These are phyloP conservation scores for Verticillium albo-atrum DNA, from an alignment of 2,329 filamentous ascomycete genomes.

Conservation along the genomic window DNA sequence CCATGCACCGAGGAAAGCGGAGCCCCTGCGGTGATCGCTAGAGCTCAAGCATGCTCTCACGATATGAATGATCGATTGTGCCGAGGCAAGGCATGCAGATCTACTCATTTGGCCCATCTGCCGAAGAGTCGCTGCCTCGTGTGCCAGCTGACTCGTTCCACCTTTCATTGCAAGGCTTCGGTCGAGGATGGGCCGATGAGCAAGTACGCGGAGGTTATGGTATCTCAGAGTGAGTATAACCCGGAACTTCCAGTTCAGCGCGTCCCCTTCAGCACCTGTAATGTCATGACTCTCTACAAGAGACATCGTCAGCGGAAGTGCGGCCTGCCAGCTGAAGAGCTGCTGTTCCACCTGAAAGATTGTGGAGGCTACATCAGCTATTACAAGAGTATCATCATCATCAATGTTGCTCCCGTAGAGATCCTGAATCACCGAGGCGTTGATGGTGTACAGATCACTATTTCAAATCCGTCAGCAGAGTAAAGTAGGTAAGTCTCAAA, in stretches of 20 bases:
- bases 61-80: slow-evolving; percentile 16
- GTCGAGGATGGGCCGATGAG: slow-evolving; percentile 23
- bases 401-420: slow-evolving; percentile 41
- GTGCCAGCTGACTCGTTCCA: slow-evolving; percentile 1
- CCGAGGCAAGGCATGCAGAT: slow-evolving; percentile 15
- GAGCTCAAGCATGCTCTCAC: slow-evolving; percentile 13
- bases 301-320: slow-evolving; percentile 21
- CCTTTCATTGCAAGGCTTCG: slow-evolving; percentile 12
- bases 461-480: too few species aligned
- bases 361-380: slow-evolving; percentile 23
- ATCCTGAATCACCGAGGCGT: slow-evolving; percentile 30
- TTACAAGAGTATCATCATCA: slow-evolving; percentile 17
- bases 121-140: slow-evolving; percentile 11
- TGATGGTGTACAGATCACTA: slow-evolving; percentile 27
- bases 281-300: slow-evolving; percentile 19
- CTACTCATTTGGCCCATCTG: slow-evolving; percentile 16
- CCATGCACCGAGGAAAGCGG: slow-evolving; percentile 22
- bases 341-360: slow-evolving; percentile 33
- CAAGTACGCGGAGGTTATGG: slow-evolving; percentile 25
- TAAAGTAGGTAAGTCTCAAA: not conserved
- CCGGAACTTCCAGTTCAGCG: slow-evolving; percentile 25
- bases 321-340: slow-evolving; percentile 29
- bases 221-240: slow-evolving; percentile 32
- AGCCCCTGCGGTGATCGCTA: slow-evolving; percentile 1
- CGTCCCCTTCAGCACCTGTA: slow-evolving; percentile 9